Conservation (phyloP, 1,284 basidiomycete species). For the Cryptococcus sp. region DNA sequence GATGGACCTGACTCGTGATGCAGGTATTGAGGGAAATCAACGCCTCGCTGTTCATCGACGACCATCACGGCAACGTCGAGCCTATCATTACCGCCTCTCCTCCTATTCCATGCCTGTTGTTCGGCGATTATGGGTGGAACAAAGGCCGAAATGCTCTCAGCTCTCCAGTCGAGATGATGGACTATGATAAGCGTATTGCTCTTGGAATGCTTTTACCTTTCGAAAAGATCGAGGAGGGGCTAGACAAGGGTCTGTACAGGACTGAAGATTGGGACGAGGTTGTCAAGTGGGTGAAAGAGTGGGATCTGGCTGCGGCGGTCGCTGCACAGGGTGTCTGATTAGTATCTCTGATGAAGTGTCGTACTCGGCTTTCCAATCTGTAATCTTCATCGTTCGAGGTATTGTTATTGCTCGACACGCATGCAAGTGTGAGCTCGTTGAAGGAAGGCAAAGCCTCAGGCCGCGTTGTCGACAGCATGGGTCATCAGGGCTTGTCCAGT, state of each 20-base stretch:
- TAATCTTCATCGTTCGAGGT: too few relatives aligned
- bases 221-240: conserved; percentile 19
- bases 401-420: too few relatives aligned
- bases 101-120: conserved; percentile 33
- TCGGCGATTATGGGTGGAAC: conserved; percentile 35
- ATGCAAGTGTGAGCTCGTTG: too few relatives aligned
- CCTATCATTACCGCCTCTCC: conserved; percentile 28
- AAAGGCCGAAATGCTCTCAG: conserved; percentile 21
- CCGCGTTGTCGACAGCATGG: too few relatives aligned
- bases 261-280: conserved; percentile 35
- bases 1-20: conserved; percentile 2
- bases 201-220: conserved; percentile 18
- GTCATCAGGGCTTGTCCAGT: too few relatives aligned
- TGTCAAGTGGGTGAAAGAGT: conserved; percentile 34
- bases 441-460: too few relatives aligned
- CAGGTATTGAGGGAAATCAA: conserved; percentile 39
- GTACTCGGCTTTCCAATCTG: too few relatives aligned
- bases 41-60: conserved; percentile 39
- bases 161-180: conserved; percentile 33
- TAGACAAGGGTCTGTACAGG: conserved; percentile 19
- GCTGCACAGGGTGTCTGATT: background rate
- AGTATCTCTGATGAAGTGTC: too few relatives aligned
- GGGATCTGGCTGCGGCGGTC: conserved; percentile 26
- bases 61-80: conserved; percentile 35
- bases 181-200: conserved; percentile 28